Base-by-base conservation (phyloP, 83 land plant species). In the Picea mariana region DNA sequence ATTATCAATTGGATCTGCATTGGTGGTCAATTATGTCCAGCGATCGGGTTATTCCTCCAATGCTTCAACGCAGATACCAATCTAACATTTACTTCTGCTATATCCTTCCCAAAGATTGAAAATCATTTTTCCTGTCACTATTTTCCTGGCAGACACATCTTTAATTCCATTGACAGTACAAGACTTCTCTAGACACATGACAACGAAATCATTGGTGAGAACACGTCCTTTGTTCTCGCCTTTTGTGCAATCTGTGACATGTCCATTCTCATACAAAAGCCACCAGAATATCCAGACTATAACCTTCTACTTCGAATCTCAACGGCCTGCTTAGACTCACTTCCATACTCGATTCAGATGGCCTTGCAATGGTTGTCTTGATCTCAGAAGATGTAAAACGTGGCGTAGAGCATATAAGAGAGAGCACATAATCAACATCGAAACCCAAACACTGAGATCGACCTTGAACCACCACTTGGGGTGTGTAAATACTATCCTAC, bases 401-500 rank as follows among this genome's bases (percentile, higher is more conserved):
- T 0, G 90, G 83, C 11, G 99, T 93, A 26, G 81, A 62, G 4
- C 27, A 34, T 49, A 93, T 88, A 61, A 87, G 81, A 8, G 89
- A 73, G 75, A 90, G 67, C n/a, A 93, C 34, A 1, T 81, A 86
- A 23, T 88, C 95, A 34, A 78, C 67, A 27, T 93, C 90, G 40
- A 82, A 87, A 24, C 89, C 95, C 21, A 90, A 34, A 34, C 34
- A 34, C 34, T 34, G 34, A 1, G 34, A 34, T 34, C 34, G 34
- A 34, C 34, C 34, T 34, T 34, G 34, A 34, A 34, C 34, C 34
- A 34, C 34, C 34, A 34, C 34, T 34, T 34, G 34, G 34, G 99
- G 99, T 47, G 97, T 97, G 82, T 87, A 95, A 71, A 97, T 79
- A 21, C 89, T 90, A 79, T 97, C 99, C 75, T 91, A 90, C 81